Percentiles rank a stretch among this genome's conserved stretches.
phyloP scores from a whole-genome alignment of 495 filamentous ascomycete species.

The Trypethelium eluteriae region DNA sequence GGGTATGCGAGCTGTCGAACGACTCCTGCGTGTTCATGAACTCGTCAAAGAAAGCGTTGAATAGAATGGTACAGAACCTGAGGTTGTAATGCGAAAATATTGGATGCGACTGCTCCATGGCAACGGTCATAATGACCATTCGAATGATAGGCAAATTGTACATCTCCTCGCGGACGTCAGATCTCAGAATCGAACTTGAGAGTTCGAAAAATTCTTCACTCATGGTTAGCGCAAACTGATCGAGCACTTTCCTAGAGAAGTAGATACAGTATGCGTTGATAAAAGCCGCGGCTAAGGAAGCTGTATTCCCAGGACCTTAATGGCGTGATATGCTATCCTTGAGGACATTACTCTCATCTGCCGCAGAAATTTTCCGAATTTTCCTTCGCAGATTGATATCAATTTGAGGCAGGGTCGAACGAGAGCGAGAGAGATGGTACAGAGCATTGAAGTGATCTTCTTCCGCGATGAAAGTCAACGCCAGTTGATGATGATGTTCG shows the following conservation, averaged over 20 bases:
- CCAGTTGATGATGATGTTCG: conserved; percentile 77
- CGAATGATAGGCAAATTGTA: conserved; percentile 47
- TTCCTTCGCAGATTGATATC: conserved; percentile 68
- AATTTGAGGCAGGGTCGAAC: conserved; percentile 64
- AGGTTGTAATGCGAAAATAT: not conserved
- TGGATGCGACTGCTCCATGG: conserved; percentile 40
- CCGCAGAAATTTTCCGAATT: conserved; percentile 56
- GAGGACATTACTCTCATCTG: not conserved
- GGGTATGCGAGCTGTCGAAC: not conserved
- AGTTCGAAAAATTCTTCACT: conserved; percentile 60
- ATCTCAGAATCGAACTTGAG: conserved; percentile 26
- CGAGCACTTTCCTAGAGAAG: not conserved
- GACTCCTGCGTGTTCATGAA: not conserved
- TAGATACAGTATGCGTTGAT: not conserved
- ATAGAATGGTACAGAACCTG: not conserved
- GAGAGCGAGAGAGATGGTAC: conserved; percentile 81
- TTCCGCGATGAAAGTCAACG: conserved; percentile 70
- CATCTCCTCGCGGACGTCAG: not conserved
- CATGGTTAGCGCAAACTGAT: conserved; percentile 53
- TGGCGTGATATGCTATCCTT: not conserved
- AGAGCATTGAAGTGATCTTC: conserved; percentile 70
- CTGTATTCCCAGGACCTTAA: not conserved
- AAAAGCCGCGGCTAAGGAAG: not conserved
- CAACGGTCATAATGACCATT: conserved; percentile 76
- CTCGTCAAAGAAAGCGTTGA: not conserved